These are phyloP conservation scores for Leishmania arabica DNA, from an alignment of 208 protist species.

Conservation along the genomic window DNA sequence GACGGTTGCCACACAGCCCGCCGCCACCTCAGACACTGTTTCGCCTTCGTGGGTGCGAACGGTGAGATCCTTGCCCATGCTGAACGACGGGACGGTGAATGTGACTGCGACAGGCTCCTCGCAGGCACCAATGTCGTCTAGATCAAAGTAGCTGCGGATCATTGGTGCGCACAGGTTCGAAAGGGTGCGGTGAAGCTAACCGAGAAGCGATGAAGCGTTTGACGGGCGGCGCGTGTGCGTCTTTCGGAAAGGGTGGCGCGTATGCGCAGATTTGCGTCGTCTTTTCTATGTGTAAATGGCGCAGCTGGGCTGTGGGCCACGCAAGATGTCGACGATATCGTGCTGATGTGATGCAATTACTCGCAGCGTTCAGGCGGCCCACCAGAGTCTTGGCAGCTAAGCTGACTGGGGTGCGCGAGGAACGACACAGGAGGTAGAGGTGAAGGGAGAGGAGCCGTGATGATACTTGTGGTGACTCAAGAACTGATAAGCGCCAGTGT, in stretches of 20 bases:
- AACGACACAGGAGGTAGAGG: background rate
- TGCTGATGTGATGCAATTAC: background rate
- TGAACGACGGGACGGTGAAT: constrained; percentile 60
- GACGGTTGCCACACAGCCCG: constrained; percentile 51
- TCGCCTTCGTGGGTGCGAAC: constrained; percentile 49
- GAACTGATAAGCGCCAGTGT: background rate
- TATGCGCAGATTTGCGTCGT: background rate
- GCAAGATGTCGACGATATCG: background rate
- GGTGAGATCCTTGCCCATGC: constrained; percentile 47
- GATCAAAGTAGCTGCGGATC: constrained; percentile 80
- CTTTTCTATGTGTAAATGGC: background rate
- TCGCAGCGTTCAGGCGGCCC: background rate
- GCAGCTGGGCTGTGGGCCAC: background rate
- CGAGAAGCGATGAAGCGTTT: background rate
- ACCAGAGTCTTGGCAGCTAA: background rate
- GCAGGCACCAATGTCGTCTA: constrained; percentile 48
- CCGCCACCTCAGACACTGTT: constrained; percentile 39
- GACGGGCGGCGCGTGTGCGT: background rate
- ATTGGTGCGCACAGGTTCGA: constrained; percentile 23
- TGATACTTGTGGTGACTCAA: background rate
- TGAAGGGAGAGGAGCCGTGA: background rate
- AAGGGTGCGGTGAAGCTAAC: background rate
- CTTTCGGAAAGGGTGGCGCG: background rate
- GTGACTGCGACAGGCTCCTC: constrained; percentile 64
- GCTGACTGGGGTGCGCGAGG: background rate